phyloP scores from a whole-genome alignment of 352 stramenopile species.

The Phytophthora pseudosyringae region DNA sequence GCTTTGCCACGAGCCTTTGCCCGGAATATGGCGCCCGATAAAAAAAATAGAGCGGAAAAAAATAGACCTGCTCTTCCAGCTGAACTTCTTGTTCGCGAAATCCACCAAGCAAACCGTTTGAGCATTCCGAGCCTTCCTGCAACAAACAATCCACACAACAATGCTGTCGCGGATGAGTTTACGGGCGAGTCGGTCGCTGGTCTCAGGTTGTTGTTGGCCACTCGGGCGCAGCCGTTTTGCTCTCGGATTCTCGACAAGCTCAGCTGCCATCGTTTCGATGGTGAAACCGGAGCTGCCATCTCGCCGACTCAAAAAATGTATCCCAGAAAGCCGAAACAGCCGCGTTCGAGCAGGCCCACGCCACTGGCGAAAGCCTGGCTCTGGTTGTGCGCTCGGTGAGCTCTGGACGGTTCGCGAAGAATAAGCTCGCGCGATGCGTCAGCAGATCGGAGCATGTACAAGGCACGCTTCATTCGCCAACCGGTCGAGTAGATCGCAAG shows the following conservation, averaged over 20 bases:
- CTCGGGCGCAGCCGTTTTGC: background rate
- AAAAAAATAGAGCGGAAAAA: slow-evolving; percentile 8
- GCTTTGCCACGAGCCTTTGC: background rate
- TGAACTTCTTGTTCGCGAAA: slow-evolving; percentile 6
- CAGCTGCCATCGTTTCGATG: slow-evolving; percentile 14
- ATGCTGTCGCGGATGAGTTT: background rate
- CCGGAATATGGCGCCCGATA: background rate
- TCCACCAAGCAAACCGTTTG: background rate
- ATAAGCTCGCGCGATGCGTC: slow-evolving; percentile 22
- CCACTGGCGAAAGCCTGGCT: slow-evolving; percentile 22
- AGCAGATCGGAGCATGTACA: background rate
- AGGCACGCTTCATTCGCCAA: slow-evolving; percentile 20
- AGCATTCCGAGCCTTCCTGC: background rate
- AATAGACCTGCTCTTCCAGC: background rate
- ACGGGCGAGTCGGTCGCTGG: no score
- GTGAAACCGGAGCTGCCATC: background rate
- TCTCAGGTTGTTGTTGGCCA: background rate
- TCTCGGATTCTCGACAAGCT: background rate
- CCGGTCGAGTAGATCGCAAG: slow-evolving; percentile 22
- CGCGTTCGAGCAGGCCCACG: slow-evolving; percentile 18
- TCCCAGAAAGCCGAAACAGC: slow-evolving; percentile 24
- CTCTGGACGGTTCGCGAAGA: slow-evolving; percentile 30
- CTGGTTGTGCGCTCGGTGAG: slow-evolving; percentile 13
- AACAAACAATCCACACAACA: background rate
- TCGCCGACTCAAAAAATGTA: background rate